Evolutionary conservation across 139 green algal species (phyloP).

Genomic region (Chlamydomonas incerta): DNA sequence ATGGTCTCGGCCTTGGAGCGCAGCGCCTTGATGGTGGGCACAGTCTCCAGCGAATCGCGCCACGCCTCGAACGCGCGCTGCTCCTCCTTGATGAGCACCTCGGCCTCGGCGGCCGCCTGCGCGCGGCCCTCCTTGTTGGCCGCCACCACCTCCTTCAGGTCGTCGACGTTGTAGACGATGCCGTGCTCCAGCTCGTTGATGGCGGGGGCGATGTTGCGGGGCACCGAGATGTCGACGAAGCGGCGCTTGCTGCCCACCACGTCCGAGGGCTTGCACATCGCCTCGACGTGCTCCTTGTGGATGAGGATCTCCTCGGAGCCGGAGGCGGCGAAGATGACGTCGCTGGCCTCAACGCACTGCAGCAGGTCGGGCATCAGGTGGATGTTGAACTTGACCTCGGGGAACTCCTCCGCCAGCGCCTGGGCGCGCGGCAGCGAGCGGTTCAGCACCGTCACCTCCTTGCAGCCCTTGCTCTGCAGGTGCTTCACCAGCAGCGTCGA

Average conservation of each 20-base stretch:
- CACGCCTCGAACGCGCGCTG: conserved; percentile 94
- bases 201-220: conserved; percentile 92
- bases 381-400: conserved; percentile 95
- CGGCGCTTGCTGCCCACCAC: conserved; percentile 89
- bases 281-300: conserved; percentile 71
- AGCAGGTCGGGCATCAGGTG: conserved; percentile 95
- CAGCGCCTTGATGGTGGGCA: conserved; percentile 99
- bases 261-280: conserved; percentile 67
- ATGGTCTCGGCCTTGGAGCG: conserved; percentile 94
- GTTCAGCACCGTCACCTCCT: conserved; percentile 93
- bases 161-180: conserved; percentile 99
- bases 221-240: conserved; percentile 98
- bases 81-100: conserved; percentile 81
- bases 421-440: conserved; percentile 88
- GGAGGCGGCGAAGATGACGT: conserved; percentile 96
- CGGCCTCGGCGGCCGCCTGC: conserved; percentile 65
- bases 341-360: conserved; percentile 75
- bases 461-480: conserved; percentile 95
- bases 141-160: conserved; percentile 98
- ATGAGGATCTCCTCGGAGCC: conserved; percentile 91
- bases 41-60: conserved; percentile 97
- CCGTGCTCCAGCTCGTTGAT: conserved; percentile 79
- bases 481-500: conserved; percentile 98
- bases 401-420: conserved; percentile 94
- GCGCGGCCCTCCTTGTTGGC: conserved; percentile 93